Evolutionary conservation across 2,329 filamentous ascomycete genomes (phyloP), one percentile per base, ranked within the genome.

Genomic region (Venturia oleaginea): DNA sequence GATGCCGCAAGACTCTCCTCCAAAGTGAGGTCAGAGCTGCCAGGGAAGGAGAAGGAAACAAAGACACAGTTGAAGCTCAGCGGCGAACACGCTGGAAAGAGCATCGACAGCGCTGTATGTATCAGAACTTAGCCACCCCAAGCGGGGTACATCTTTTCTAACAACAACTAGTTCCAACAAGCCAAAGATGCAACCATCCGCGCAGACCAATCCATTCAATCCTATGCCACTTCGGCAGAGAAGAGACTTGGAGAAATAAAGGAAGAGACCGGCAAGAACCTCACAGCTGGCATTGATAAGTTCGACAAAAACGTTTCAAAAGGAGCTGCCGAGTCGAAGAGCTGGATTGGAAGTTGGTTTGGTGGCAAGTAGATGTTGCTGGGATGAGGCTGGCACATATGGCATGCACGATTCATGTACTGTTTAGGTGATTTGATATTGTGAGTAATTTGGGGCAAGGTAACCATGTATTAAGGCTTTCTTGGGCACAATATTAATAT

Each of bases 331-430:
- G 89, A 96, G 80, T 89, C 91, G 55, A 96, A 96, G 86, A 85
- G 86, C 71, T 88, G 89, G 68, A 76, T 96, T 71, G 90, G 88
- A 51, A 84, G 89, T 74, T 97, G 92, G 92, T 96, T 97, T 72
- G 88, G 91, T 65, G 83, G 83, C 64, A 75, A 73, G 65, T 74
- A 74, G 51, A 61, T n/a, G 19, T n/a, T 5, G n/a, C 4, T 2
- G 27, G 38, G 10, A 15, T 22, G 19, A n/a, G 24, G 17, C 4
- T 4, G 11, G 55, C 24, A 13, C n/a, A 30, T 3, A 43, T 43
- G n/a, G 15, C 34, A 13, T 40, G 55, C 37, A 37, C 15, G 19
- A 40, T 32, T 38, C 57, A 34, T 2, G 32, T 38, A 30, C n/a
- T 13, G 22, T 19, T 10, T 37, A 38, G 17, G 17, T 24, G 57